phyloP scores from a whole-genome alignment of 352 stramenopile genomes.

The Globisporangium carolinianum region DNA sequence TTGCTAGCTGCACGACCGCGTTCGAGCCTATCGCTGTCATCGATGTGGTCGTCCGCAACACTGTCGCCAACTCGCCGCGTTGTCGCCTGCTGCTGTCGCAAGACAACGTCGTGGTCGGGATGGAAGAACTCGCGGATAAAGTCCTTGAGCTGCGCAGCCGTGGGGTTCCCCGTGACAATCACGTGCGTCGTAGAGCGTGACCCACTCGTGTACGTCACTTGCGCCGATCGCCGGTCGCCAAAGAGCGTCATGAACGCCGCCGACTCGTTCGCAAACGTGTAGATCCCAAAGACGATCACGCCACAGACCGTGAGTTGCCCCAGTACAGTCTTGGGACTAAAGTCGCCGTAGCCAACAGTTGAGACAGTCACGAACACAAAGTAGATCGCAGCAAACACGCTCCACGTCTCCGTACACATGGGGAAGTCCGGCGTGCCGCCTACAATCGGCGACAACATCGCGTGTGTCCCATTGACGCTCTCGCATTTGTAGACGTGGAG shows the following conservation, averaged over 20 bases:
- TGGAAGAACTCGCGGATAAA: constrained; percentile 89
- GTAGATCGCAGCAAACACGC: constrained; percentile 84
- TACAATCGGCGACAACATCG: constrained; percentile 45
- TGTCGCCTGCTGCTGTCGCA: constrained; percentile 11
- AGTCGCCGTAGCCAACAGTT: constrained; percentile 83
- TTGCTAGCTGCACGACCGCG: too few species aligned
- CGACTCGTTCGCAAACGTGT: constrained; percentile 82
- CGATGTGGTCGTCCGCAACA: constrained; percentile 14
- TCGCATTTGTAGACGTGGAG: constrained; percentile 83
- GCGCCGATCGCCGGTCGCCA: constrained; percentile 47
- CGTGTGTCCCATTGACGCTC: constrained; percentile 33
- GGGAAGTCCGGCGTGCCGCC: constrained; percentile 40
- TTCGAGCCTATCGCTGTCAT: neutral
- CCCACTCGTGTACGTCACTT: constrained; percentile 45
- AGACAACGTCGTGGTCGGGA: constrained; percentile 60
- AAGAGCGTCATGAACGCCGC: constrained; percentile 74
- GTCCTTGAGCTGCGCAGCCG: constrained; percentile 70
- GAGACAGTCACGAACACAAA: constrained; percentile 88
- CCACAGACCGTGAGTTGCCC: constrained; percentile 70
- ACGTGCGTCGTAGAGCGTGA: constrained; percentile 70
- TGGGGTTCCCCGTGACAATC: constrained; percentile 83
- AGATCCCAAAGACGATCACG: constrained; percentile 85
- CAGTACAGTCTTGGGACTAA: constrained; percentile 78
- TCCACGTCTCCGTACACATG: constrained; percentile 74
- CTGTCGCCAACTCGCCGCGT: constrained; percentile 4